A percentile compares a stretch with the other conserved stretches of the same genome.
phyloP scores from a whole-genome alignment of 2,329 filamentous ascomycete species.

The Pleomassaria siparia region DNA sequence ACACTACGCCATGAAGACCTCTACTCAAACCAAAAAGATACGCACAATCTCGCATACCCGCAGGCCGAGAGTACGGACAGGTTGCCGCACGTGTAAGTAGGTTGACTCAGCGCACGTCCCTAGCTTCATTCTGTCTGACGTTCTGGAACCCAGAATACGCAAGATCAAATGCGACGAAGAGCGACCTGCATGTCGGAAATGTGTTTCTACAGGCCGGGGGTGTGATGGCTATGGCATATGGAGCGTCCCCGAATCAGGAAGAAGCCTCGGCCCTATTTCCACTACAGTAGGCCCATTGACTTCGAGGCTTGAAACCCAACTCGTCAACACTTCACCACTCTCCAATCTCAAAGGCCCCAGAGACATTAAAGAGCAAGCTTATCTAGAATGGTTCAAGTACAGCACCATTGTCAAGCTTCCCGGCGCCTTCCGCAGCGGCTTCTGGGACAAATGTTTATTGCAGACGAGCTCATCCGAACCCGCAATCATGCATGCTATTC shows the following conservation, averaged over 20 bases:
- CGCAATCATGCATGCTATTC: constrained; percentile 46
- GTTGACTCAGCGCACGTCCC: constrained; percentile 2
- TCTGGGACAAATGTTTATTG: constrained; percentile 46
- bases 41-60: not conserved
- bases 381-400: constrained; percentile 48
- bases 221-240: constrained; percentile 50
- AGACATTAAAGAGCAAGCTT: constrained; percentile 32
- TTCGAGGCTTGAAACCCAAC: not conserved
- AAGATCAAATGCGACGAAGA: constrained; percentile 42
- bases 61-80: constrained; percentile 5
- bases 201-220: constrained; percentile 38
- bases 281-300: not conserved
- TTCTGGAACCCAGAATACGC: constrained; percentile 20
- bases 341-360: not conserved
- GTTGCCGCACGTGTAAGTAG: constrained; percentile 31
- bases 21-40: not conserved
- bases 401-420: constrained; percentile 41
- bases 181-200: constrained; percentile 41
- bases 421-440: constrained; percentile 25
- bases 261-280: not conserved
- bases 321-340: not conserved
- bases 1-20: not conserved
- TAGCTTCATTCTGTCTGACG: not conserved
- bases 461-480: constrained; percentile 44
- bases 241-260: constrained; percentile 37